phyloP scores from a whole-genome alignment of 73 alveolate genomes.

The Stentor roeselii region DNA sequence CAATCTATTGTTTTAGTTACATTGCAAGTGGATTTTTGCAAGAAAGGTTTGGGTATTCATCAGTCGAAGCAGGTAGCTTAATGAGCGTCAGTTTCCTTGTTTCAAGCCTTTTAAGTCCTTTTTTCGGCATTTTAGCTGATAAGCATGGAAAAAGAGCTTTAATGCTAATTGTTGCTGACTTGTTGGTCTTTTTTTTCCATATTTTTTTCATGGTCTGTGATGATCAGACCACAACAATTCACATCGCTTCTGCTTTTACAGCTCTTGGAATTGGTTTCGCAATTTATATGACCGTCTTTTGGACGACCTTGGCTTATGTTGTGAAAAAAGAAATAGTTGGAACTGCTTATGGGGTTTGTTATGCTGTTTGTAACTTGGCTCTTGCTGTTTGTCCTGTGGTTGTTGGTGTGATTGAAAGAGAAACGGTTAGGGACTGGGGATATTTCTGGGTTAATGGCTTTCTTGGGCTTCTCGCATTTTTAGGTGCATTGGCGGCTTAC shows the following conservation, averaged over 20 bases:
- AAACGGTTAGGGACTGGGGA: not conserved
- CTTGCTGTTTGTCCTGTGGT: constrained; percentile 57
- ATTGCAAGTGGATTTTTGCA: constrained; percentile 20
- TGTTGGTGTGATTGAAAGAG: constrained; percentile 36
- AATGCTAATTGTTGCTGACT: constrained; percentile 38
- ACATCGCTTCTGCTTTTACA: not conserved
- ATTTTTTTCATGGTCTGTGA: constrained; percentile 27
- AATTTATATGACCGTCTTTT: constrained; percentile 1
- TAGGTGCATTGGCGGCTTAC: not conserved
- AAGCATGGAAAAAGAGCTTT: constrained; percentile 59
- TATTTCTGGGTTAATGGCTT: not conserved
- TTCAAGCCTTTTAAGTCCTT: not conserved
- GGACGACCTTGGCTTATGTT: constrained; percentile 8
- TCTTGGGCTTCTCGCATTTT: not conserved
- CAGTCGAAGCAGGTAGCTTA: not conserved
- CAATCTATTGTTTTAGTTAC: not conserved
- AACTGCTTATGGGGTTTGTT: constrained; percentile 26
- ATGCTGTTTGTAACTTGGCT: not conserved
- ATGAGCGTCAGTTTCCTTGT: not conserved
- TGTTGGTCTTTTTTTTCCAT: constrained; percentile 48
- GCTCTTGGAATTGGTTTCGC: constrained; percentile 16
- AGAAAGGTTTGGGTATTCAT: not conserved
- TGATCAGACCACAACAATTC: not conserved
- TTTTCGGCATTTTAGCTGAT: constrained; percentile 51
- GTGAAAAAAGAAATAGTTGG: constrained; percentile 1